Percentiles rank a stretch among this genome's conserved stretches.
These are phyloP conservation scores for Croton setiger DNA, from an alignment of 441 rosid genomes.

Conservation along the genomic window DNA sequence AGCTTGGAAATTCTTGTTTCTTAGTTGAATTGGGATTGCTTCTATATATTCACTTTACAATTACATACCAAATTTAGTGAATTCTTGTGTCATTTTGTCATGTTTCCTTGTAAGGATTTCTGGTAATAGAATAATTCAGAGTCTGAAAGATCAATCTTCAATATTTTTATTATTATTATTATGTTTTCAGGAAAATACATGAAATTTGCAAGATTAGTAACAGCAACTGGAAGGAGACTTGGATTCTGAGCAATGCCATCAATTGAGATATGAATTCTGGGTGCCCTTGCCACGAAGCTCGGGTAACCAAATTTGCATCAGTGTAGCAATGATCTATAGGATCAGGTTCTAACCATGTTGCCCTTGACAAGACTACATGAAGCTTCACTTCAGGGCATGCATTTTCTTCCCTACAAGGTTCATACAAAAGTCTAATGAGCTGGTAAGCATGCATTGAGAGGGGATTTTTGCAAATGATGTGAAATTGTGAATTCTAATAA, in stretches of 20 bases:
- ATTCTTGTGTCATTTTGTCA: too few species aligned
- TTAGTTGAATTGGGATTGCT: too few species aligned
- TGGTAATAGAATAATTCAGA: too few species aligned
- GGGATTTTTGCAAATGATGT: too few species aligned
- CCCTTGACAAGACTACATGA: slow-evolving; percentile 66
- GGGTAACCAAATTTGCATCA: slow-evolving; percentile 79
- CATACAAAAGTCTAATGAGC: not conserved
- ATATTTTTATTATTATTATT: too few species aligned
- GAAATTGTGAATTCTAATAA: slow-evolving; percentile 2
- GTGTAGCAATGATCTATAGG: slow-evolving; percentile 78
- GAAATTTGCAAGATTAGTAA: not conserved
- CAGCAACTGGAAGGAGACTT: slow-evolving; percentile 46
- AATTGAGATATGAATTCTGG: slow-evolving; percentile 75
- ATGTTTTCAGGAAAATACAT: too few species aligned
- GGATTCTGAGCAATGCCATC: slow-evolving; percentile 61
- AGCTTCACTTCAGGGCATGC: slow-evolving; percentile 93
- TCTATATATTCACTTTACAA: too few species aligned
- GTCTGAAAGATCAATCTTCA: too few species aligned
- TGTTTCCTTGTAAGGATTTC: too few species aligned
- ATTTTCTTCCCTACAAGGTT: slow-evolving; percentile 71
- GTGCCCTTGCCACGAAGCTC: slow-evolving; percentile 95
- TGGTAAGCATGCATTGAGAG: too few species aligned
- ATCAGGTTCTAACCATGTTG: slow-evolving; percentile 83
- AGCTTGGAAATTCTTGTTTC: too few species aligned
- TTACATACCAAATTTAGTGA: too few species aligned